phyloP scores from a whole-genome alignment of 805 yeast species.

The Yarrowia deformans region DNA sequence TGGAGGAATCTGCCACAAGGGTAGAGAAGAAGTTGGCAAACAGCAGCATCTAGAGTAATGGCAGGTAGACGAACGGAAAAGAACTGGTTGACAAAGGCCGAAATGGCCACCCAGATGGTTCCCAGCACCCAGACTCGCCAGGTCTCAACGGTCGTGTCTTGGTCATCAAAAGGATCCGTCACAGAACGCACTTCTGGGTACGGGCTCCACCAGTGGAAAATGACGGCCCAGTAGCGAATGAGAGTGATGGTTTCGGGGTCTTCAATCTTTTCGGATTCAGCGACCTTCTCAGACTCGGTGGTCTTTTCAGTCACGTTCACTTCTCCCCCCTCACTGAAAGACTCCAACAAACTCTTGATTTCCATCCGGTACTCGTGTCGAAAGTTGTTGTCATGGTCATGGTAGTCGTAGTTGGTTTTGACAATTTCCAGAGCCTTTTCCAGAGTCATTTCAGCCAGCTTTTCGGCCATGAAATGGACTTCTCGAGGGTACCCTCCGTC shows the following conservation, averaged over 20 bases:
- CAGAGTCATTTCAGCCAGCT: neutral
- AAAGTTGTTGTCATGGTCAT: constrained; percentile 1
- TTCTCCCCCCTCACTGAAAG: neutral
- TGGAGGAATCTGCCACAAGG: neutral
- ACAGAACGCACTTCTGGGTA: neutral
- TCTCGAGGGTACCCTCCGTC: neutral
- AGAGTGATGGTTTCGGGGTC: neutral
- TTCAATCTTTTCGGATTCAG: neutral
- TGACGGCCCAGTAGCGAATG: neutral
- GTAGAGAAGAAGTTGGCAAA: neutral
- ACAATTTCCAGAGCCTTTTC: neutral
- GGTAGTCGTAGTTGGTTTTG: neutral
- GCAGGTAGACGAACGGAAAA: neutral
- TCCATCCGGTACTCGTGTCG: neutral
- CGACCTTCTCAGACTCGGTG: too few species aligned
- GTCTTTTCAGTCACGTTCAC: neutral
- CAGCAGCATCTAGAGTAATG: neutral
- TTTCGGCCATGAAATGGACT: neutral
- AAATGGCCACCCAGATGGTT: neutral
- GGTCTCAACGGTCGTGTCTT: neutral
- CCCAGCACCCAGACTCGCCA: constrained; percentile 2
- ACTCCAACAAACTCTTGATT: neutral
- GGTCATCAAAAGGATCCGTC: neutral
- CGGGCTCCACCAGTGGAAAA: neutral
- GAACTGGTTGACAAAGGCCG: constrained; percentile 4